A percentile compares a stretch with the other conserved stretches of the same genome.
These are phyloP conservation scores for Reutealis trisperma DNA, from an alignment of 345 rosid species.

Conservation along the genomic window DNA sequence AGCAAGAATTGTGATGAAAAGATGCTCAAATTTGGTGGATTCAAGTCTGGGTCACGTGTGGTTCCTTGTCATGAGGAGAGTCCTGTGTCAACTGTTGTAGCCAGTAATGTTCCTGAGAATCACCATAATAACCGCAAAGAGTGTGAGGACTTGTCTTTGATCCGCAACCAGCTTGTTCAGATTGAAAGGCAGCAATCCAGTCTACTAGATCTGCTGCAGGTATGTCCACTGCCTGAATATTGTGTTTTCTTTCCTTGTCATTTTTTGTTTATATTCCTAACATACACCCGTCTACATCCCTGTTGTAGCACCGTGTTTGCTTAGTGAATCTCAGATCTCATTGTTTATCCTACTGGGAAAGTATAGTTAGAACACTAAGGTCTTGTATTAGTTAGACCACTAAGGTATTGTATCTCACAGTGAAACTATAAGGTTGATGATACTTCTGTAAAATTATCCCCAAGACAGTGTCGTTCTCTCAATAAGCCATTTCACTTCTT, in stretches of 20 bases:
- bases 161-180: conserved; percentile 85
- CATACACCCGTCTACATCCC: neutral
- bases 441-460: neutral
- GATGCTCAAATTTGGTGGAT: conserved; percentile 49
- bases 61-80: conserved; percentile 50
- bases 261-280: neutral
- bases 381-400: neutral
- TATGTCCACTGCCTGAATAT: conserved; percentile 36
- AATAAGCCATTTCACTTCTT: neutral
- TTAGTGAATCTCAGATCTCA: neutral
- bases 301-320: neutral
- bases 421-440: neutral
- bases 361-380: neutral
- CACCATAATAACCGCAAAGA: conserved; percentile 64
- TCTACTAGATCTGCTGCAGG: conserved; percentile 90
- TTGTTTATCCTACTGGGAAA: neutral
- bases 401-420: neutral
- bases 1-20: conserved; percentile 52
- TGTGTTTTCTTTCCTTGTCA: neutral
- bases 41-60: conserved; percentile 60
- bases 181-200: conserved; percentile 91
- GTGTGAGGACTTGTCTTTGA: conserved; percentile 65
- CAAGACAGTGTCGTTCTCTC: neutral
- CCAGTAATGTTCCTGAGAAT: conserved; percentile 48
- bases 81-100: conserved; percentile 32